Evolutionary conservation across 1,284 basidiomycete genomes (phyloP).

Genomic region (Xanthoconium separans): DNA sequence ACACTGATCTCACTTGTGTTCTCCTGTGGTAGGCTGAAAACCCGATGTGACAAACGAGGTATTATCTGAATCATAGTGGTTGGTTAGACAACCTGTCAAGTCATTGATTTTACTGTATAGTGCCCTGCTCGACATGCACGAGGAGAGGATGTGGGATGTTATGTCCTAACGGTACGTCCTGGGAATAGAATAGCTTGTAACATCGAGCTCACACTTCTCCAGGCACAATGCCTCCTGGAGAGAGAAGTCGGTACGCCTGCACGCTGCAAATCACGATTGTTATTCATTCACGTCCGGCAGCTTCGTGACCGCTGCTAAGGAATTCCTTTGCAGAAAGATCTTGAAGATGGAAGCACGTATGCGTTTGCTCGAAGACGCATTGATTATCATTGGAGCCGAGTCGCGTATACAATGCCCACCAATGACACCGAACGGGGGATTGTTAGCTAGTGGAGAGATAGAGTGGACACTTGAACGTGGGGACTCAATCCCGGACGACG

Average conservation of each 20-base stretch:
- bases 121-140: not conserved
- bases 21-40: not conserved
- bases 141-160: not conserved
- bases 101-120: not conserved
- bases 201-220: not conserved
- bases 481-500: not conserved
- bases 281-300: conserved; percentile 21
- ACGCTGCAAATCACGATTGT: not conserved
- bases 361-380: conserved; percentile 48
- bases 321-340: conserved; percentile 45
- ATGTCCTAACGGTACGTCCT: not conserved
- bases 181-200: not conserved
- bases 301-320: conserved; percentile 50
- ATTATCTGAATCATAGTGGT: not conserved
- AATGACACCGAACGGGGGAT: conserved; percentile 20
- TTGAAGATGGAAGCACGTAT: conserved; percentile 43
- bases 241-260: not conserved
- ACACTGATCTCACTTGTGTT: not conserved
- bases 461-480: conserved; percentile 4
- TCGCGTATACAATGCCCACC: conserved; percentile 41
- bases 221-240: not conserved
- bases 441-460: conserved; percentile 2
- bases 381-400: conserved; percentile 41
- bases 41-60: not conserved
- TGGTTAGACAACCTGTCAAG: not conserved